Conservation (phyloP, 306 rosid species). For the Vigna mungo region DNA sequence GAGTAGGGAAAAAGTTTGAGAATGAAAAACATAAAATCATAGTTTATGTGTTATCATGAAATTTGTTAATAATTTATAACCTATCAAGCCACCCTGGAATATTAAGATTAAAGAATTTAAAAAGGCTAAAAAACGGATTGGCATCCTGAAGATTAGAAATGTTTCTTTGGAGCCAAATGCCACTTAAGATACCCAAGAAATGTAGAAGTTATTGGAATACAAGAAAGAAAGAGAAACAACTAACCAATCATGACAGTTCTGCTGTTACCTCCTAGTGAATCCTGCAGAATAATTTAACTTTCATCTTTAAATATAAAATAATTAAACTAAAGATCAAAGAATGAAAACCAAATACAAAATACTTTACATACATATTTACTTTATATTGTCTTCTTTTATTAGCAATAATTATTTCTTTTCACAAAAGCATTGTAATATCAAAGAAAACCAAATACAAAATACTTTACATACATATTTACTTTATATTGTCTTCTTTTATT, state of each 20-base stretch:
- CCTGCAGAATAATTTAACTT: conserved; percentile 70
- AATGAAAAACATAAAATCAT: conserved; percentile 16
- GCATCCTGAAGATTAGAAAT: conserved; percentile 31
- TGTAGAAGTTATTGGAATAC: neutral
- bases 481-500: conserved; percentile 26
- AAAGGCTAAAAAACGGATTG: conserved; percentile 4
- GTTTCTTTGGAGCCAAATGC: conserved; percentile 7
- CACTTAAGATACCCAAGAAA: neutral
- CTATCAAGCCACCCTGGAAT: conserved; percentile 37
- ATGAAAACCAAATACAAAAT: conserved; percentile 12
- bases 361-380: conserved; percentile 23
- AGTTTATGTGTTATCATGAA: conserved; percentile 10
- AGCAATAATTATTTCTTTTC: conserved; percentile 27
- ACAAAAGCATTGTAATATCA: conserved; percentile 6
- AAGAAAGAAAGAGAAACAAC: conserved; percentile 37
- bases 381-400: conserved; percentile 27
- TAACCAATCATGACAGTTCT: conserved; percentile 98
- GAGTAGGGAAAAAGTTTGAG: conserved; percentile 22
- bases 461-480: conserved; percentile 24
- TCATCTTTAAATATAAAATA: conserved; percentile 27
- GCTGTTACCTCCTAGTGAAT: conserved; percentile 99
- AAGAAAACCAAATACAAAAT: conserved; percentile 14
- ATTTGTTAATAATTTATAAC: conserved; percentile 33
- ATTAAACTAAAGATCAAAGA: conserved; percentile 10
- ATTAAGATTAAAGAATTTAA: neutral